Base-by-base conservation (phyloP, 257 asterid genomes). In the Nicotiana knightiana region DNA sequence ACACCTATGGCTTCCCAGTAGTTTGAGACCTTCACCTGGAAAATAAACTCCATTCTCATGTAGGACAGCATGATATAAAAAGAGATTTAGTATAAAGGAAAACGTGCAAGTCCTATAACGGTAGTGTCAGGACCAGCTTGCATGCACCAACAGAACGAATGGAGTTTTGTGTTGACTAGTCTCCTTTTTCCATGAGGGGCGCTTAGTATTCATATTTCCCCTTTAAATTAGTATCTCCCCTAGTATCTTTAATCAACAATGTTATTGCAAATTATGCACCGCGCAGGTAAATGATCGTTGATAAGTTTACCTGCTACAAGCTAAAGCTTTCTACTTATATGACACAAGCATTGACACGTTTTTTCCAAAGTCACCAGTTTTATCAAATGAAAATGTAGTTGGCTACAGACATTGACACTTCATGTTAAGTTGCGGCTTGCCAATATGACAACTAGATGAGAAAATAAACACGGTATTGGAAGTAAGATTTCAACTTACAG, bases 1-100 rank as follows among this genome's bases (percentile, higher is more conserved):
- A 93, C 93, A 78, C 98, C 98, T 63, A 95, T 91, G 4, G 98
- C 98, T 86, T 95, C 98, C 98, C 98, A 94, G 82, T 95, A 93
- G 80, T 95, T 95, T 39, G 98, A 87, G 64, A 92, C 97, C 84
- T 85, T 89, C 78, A 94, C 86, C 98, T 93, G 90, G n/a, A 90
- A 79, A 48, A 83, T 61, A 39, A 39, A 39, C 48, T 8, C 48
- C 48, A 39, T 39, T 39, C 48, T 6, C 46, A n/a, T 55, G 28
- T n/a, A n/a, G 65, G 67, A 3, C 35, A 62, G 4, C 67, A 24
- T 62, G 33, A 62, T 62, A 62, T 24, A 62, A 62, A 9, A 62
- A 6, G 16, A 62, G 6, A 24, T 62, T 21, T 57, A 18, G 26
- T 57, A 17, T 3, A 57, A 54, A 57, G 63, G 9, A 57, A 3